Base-by-base conservation (phyloP, 345 rosid species). In the Atalantia buxifolia region DNA sequence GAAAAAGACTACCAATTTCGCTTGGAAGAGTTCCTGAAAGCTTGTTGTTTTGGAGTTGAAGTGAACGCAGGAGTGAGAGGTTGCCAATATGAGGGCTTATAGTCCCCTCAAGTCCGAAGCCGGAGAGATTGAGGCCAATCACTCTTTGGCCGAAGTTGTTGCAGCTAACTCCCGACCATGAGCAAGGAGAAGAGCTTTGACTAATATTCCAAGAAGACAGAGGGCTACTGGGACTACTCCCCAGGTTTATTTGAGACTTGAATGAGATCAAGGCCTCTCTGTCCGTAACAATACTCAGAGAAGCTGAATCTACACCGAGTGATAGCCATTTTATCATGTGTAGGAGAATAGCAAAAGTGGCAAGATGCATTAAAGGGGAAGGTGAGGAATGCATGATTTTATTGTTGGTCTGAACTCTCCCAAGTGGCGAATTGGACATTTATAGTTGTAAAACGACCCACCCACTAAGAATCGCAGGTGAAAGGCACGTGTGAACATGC, bases 111-210 rank as follows among this genome's bases (percentile, higher is more conserved):
- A 87, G 77, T 7, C 79, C 61, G 21, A 70, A 59, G 31, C 79
- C 75, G 19, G 88, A 73, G 28, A 80, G 82, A 30, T 72, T 69
- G 25, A 87, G 86, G n/a, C 73, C 84, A 42, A 74, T 27, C 61
- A 89, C 90, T 84, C 92, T 80, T 21, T 69, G 57, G 80, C 60
- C 66, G 3, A 48, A 48, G 24, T 27, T 38, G 69, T 82, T 64
- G 84, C 90, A 89, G 74, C 75, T n/a, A 73, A 87, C 86, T 60
- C 92, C 90, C 0, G 88, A 77, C 90, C 92, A 87, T 9, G 76
- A 81, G 68, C 90, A 88, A 16, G 87, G 88, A 13, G 83, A 82
- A 25, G 25, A 66, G 86, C 73, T 79, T 75, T 18, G 65, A 45
- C 50, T 45, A 12, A 13, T 45, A 65, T 83, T 72, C 91, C 89